Evolutionary conservation across 495 filamentous ascomycete species (phyloP), one percentile per base, ranked within the genome.

Genomic region (Lepraria neglecta): DNA sequence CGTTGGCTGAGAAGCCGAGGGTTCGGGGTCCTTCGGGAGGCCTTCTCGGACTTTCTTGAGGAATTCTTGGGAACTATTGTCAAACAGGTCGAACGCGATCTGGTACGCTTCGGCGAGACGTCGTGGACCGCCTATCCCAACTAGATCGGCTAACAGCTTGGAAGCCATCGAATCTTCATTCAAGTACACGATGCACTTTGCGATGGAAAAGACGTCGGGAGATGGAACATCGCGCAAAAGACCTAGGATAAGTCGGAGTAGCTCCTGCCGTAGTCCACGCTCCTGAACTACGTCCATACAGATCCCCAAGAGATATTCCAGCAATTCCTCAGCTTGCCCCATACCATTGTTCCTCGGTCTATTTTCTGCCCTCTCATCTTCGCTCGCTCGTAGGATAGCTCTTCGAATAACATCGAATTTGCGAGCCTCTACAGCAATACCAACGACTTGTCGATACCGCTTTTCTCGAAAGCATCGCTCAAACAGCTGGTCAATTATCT

Each of bases 241-340:
- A 46, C 90, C 90, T 15, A 97, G 83, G 43, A 96, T 91, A 38
- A 97, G 80, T 68, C 87, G 85, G 42, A 97, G 73, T 40, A 97
- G 95, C 76, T 88, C 84, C 67, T 86, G 88, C 54, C 95, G 84
- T 71, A 97, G 81, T 35, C 84, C 82, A 56, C 94, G 85, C 71
- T 99, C 95, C 72, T 97, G 94, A 40, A 99, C 91, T 60, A 97
- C 87, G 45, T 90, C 88, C 94, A 99, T 96, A 77, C 90, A 96
- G 56, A 99, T 96, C 61, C 91, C 84, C 64, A 99, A 74, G 24
- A 94, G 87, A 70, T 99, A 99, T 65, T 99, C 95, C 85, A 99
- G 88, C 28, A 99, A 77, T 72, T 97, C 95, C 66, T 97, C 91
- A 30, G 89, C 90, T 45, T 85, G 77, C 54, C 85, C 83, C 27